Evolutionary conservation across 352 stramenopile genomes (phyloP).

Genomic region (Phytophthora sp.): DNA sequence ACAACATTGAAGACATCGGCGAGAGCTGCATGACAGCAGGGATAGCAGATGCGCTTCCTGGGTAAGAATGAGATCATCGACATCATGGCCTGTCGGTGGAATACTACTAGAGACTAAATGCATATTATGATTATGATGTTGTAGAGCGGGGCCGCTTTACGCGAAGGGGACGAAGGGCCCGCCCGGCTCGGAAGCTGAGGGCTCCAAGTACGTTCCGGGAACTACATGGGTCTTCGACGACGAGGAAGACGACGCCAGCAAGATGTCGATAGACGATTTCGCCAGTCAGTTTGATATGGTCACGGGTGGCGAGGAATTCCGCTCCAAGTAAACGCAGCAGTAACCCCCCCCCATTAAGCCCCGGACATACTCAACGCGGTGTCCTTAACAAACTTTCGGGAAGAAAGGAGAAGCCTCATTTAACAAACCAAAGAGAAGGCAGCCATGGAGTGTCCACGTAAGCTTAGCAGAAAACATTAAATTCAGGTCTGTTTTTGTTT

Average conservation of each 20-base stretch:
- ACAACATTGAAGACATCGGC: slow-evolving; percentile 88
- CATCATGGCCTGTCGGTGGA: background rate
- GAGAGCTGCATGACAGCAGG: slow-evolving; percentile 88
- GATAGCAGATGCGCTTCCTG: slow-evolving; percentile 80
- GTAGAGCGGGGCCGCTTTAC: slow-evolving; percentile 80
- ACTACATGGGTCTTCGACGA: slow-evolving; percentile 92
- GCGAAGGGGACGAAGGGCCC: slow-evolving; percentile 81
- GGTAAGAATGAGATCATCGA: slow-evolving; percentile 42
- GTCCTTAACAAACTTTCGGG: slow-evolving; percentile 24
- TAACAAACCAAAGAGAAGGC: slow-evolving; percentile 22
- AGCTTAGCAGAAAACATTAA: slow-evolving; percentile 39
- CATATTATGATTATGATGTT: slow-evolving; percentile 6
- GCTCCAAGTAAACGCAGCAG: slow-evolving; percentile 64
- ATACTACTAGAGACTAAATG: background rate
- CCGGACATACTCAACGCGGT: slow-evolving; percentile 17
- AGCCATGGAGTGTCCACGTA: slow-evolving; percentile 24
- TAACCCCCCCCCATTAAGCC: slow-evolving; percentile 7
- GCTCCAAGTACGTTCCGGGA: slow-evolving; percentile 85
- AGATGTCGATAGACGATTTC: slow-evolving; percentile 90
- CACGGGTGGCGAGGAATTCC: slow-evolving; percentile 86
- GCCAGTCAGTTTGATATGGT: slow-evolving; percentile 89
- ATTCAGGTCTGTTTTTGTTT: slow-evolving; percentile 44
- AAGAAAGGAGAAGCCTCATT: slow-evolving; percentile 25
- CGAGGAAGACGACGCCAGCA: slow-evolving; percentile 72
- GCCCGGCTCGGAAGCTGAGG: slow-evolving; percentile 61